phyloP scores from a whole-genome alignment of 805 yeast species.

The Starmerella stigmatis region DNA sequence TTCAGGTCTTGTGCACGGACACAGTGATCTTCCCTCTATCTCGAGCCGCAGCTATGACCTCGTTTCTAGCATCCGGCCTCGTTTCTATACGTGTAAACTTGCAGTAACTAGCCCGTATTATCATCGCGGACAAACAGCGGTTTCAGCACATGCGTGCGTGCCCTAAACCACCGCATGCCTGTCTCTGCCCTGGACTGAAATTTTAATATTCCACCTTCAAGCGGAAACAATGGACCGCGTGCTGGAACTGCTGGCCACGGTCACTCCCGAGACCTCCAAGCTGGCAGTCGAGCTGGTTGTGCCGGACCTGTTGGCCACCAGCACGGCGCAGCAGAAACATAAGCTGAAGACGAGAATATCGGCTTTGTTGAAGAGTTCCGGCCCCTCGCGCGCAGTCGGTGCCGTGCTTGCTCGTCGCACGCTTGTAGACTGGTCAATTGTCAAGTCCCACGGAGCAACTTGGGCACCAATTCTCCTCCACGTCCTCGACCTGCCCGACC shows the following conservation, averaged over 20 bases:
- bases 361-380: constrained; percentile 32
- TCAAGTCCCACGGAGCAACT: constrained; percentile 33
- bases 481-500: constrained; percentile 32
- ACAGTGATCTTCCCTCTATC: too few species aligned
- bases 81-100: too few species aligned
- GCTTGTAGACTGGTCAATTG: constrained; percentile 25
- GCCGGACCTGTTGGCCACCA: constrained; percentile 4
- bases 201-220: neutral
- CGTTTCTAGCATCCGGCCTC: too few species aligned
- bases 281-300: constrained; percentile 8
- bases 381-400: constrained; percentile 33
- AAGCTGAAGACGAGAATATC: constrained; percentile 29
- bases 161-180: neutral
- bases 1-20: too few species aligned
- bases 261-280: neutral
- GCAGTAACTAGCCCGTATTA: too few species aligned
- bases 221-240: constrained; percentile 14
- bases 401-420: constrained; percentile 28
- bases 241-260: constrained; percentile 15
- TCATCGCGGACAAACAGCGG: too few species aligned
- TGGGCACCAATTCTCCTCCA: constrained; percentile 34
- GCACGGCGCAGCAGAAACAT: constrained; percentile 22
- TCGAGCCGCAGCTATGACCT: too few species aligned
- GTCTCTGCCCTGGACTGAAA: constrained; percentile 1
- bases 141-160: too few species aligned